phyloP scores from a whole-genome alignment of 768 basidiomycete species.

The Trametes cingulata region DNA sequence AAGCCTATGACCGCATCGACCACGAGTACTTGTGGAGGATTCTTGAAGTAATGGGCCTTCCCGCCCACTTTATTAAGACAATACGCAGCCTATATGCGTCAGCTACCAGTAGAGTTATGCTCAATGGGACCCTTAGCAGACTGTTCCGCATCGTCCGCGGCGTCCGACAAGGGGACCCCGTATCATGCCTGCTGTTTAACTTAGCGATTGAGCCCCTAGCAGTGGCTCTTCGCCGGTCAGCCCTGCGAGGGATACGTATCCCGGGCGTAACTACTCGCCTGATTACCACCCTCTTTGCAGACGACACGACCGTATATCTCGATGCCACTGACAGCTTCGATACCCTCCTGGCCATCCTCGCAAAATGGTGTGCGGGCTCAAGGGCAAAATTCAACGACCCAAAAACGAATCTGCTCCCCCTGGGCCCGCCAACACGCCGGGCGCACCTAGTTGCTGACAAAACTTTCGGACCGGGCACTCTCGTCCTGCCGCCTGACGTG shows the following conservation, averaged over 20 bases:
- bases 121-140: slow-evolving; percentile 35
- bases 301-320: too few species aligned
- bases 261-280: slow-evolving; percentile 13
- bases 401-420: slow-evolving; percentile 45
- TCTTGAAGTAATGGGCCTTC: slow-evolving; percentile 13
- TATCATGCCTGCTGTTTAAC: slow-evolving; percentile 36
- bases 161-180: slow-evolving; percentile 37
- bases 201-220: too few species aligned
- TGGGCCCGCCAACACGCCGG: too few species aligned
- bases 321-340: slow-evolving; percentile 30
- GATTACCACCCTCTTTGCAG: slow-evolving; percentile 27
- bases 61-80: slow-evolving; percentile 23
- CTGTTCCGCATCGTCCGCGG: slow-evolving; percentile 33
- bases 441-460: too few species aligned
- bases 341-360: slow-evolving; percentile 30
- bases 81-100: slow-evolving; percentile 33
- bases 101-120: slow-evolving; percentile 33
- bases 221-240: slow-evolving; percentile 16
- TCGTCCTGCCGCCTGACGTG: neutral
- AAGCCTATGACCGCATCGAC: too few species aligned
- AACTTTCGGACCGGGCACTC: too few species aligned
- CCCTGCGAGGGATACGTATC: slow-evolving; percentile 24
- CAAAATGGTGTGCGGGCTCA: slow-evolving; percentile 41
- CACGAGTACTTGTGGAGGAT: too few species aligned
- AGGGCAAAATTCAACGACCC: slow-evolving; percentile 42